A percentile compares a stretch with the other conserved stretches of the same genome.
Evolutionary conservation across 2,329 filamentous ascomycete genomes (phyloP).

Genomic region (Talaromyces amestolkiae): DNA sequence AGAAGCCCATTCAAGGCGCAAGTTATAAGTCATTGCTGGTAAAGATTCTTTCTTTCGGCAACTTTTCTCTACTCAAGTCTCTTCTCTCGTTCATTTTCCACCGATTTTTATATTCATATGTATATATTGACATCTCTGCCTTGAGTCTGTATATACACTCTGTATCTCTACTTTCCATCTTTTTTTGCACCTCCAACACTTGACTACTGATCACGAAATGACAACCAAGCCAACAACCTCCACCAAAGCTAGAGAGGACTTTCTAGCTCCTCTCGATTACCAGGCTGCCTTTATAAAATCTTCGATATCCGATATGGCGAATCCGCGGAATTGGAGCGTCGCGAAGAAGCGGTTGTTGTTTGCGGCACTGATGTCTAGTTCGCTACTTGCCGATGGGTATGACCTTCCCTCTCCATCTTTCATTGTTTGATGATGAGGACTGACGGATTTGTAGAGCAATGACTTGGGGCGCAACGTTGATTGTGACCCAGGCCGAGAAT

Average conservation of each 20-base stretch:
- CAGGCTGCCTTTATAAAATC: background rate
- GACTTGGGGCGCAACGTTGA: slow-evolving; percentile 42
- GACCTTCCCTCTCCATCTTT: background rate
- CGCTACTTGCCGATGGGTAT: slow-evolving; percentile 37
- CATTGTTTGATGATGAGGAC: background rate
- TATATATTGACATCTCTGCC: background rate
- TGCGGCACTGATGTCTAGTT: slow-evolving; percentile 35
- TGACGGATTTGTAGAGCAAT: slow-evolving; percentile 29
- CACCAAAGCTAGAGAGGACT: slow-evolving; percentile 1
- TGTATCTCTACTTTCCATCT: background rate
- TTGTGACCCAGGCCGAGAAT: slow-evolving; percentile 38
- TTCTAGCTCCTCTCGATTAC: background rate
- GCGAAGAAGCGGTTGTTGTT: slow-evolving; percentile 34
- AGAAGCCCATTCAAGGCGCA: background rate
- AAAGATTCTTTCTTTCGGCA: background rate
- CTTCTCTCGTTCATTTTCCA: background rate
- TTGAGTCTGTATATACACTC: background rate
- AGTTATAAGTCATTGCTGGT: background rate
- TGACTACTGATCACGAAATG: background rate
- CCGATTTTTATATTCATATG: background rate
- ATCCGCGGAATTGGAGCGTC: slow-evolving; percentile 32
- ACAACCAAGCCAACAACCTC: slow-evolving; percentile 1
- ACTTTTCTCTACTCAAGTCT: background rate
- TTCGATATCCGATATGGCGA: slow-evolving; percentile 18
- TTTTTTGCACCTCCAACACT: background rate